Conservation (phyloP, 768 basidiomycete genomes). For the Filobasidium floriforme region DNA sequence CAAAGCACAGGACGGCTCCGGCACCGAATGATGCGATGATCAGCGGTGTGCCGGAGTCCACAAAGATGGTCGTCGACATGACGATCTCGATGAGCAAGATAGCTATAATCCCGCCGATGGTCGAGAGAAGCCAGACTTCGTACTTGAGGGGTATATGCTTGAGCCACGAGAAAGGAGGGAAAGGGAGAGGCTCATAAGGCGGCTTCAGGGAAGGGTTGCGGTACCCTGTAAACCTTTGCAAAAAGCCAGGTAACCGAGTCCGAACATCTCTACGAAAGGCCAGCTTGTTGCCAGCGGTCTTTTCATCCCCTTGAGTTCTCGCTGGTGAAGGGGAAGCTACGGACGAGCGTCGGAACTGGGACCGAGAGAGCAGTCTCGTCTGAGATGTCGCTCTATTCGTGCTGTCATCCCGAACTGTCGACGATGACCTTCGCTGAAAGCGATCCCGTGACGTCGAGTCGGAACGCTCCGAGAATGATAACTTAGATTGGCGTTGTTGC, state of each 20-base stretch:
- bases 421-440: not conserved
- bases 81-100: constrained; percentile 32
- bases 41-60: constrained; percentile 23
- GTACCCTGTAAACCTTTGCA: constrained; percentile 28
- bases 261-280: constrained; percentile 17
- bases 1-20: constrained; percentile 29
- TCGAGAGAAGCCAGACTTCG: constrained; percentile 32
- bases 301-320: not conserved
- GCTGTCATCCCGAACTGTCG: not conserved
- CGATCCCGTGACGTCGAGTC: not conserved
- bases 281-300: not conserved
- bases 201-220: constrained; percentile 14
- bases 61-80: constrained; percentile 17
- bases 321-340: not conserved
- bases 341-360: not conserved
- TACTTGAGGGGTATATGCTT: constrained; percentile 25
- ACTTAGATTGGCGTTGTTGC: not conserved
- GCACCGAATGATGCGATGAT: constrained; percentile 36
- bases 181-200: constrained; percentile 25
- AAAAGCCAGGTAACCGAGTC: constrained; percentile 15
- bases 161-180: constrained; percentile 30
- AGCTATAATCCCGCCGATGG: constrained; percentile 27
- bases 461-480: not conserved
- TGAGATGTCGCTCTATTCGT: not conserved
- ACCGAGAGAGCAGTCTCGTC: not conserved